These are phyloP conservation scores for Aphanomyces astaci DNA, from an alignment of 352 stramenopile genomes.

Conservation along the genomic window DNA sequence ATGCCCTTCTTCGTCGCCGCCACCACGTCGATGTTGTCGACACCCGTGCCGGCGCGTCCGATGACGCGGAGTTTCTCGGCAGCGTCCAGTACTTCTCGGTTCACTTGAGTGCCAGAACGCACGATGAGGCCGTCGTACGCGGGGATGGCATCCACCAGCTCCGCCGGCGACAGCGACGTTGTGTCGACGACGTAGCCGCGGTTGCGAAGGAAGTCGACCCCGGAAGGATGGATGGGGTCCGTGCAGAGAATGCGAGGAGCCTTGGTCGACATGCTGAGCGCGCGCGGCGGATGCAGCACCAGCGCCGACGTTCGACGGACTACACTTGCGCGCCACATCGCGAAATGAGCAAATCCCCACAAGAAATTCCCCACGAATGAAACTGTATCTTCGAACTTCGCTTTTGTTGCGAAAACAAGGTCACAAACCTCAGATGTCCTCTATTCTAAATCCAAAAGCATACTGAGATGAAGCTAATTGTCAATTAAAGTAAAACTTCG, in stretches of 20 bases:
- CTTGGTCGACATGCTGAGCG: constrained; percentile 39
- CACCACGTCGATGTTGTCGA: constrained; percentile 92
- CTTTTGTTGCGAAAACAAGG: no score
- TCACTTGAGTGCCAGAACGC: constrained; percentile 71
- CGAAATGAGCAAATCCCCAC: constrained; percentile 13
- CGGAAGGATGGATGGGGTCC: constrained; percentile 78
- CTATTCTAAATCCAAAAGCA: no score
- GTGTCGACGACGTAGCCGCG: constrained; percentile 77
- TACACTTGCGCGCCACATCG: constrained; percentile 10
- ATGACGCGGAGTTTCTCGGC: constrained; percentile 67
- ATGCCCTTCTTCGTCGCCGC: constrained; percentile 87
- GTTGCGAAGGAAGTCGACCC: constrained; percentile 67
- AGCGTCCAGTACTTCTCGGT: constrained; percentile 59
- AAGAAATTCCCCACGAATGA: no score
- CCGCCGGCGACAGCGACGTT: constrained; percentile 38
- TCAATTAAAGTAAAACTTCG: no score
- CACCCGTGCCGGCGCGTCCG: constrained; percentile 82
- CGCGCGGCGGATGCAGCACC: neutral
- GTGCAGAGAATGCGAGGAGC: constrained; percentile 81
- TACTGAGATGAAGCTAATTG: no score
- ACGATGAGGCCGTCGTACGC: constrained; percentile 88
- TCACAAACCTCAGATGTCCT: no score
- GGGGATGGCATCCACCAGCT: constrained; percentile 63
- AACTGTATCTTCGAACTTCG: neutral
- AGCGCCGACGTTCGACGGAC: neutral